phyloP scores from a whole-genome alignment of 2,329 filamentous ascomycete genomes.

The Lithohypha guttulata region DNA sequence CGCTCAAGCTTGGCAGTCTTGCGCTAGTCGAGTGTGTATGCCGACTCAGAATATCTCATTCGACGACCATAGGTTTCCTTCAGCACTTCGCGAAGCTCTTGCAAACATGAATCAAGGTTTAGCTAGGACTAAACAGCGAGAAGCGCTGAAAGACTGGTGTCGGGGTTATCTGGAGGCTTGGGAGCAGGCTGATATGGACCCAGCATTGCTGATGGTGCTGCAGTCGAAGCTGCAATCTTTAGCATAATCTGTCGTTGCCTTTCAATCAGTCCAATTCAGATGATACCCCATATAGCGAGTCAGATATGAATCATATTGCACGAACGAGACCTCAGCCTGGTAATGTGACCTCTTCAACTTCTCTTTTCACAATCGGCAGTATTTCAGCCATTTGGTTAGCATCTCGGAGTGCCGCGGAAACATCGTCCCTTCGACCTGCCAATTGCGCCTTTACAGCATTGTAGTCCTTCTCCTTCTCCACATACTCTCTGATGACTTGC shows the following conservation, averaged over 20 bases:
- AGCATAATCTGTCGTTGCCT: not conserved
- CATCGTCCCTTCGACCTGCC: constrained; percentile 55
- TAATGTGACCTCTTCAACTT: constrained; percentile 45
- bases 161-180: constrained; percentile 38
- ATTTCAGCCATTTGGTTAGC: constrained; percentile 62
- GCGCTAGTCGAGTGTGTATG: constrained; percentile 60
- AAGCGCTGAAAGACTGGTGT: constrained; percentile 38
- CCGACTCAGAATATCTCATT: constrained; percentile 56
- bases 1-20: constrained; percentile 51
- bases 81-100: constrained; percentile 56
- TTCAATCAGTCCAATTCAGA: too few species aligned
- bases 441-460: constrained; percentile 62
- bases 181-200: constrained; percentile 39
- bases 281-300: constrained; percentile 8
- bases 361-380: constrained; percentile 59
- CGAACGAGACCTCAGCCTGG: constrained; percentile 18
- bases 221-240: constrained; percentile 26
- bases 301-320: not conserved
- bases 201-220: constrained; percentile 44
- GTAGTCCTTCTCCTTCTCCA: constrained; percentile 73
- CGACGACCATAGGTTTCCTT: constrained; percentile 60
- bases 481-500: constrained; percentile 79
- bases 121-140: constrained; percentile 22
- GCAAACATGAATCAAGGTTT: constrained; percentile 47
- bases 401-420: constrained; percentile 67